Evolutionary conservation across 495 filamentous ascomycete species (phyloP), one percentile per base, ranked within the genome.

Genomic region (Aspergillus sclerotiicarbonarius): DNA sequence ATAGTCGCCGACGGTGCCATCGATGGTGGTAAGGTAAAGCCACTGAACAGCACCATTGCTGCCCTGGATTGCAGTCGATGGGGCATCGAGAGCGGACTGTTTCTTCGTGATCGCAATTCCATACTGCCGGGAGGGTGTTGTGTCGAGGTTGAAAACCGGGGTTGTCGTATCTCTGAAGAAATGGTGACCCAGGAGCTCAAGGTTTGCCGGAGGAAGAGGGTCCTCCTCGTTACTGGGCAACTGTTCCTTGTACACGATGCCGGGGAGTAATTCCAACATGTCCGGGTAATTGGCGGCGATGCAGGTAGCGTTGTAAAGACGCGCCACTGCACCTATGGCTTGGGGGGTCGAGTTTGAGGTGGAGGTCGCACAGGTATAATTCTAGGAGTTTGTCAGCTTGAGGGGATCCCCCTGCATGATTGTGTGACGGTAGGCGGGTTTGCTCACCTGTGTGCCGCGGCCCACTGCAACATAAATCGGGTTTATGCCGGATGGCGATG

Each of bases 251-350:
- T 72, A 74, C 15, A 67, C 68, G 29, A 75, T 59, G 57, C 64
- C 66, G 18, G 74, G 68, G 44, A 89, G 74, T 8, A 76, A 62
- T 53, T 76, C 55, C 51, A 92, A 72, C 8, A 93, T 72, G 51
- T 84, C 81, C 3, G 88, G 86, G 59, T 80, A 80, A 58, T 82
- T 77, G 32, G 84, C 78, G 8, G 89, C 88, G 25, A 90, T 66
- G 77, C 93, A 98, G 50, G 88, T 88, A 44, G 82, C 87, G 73
- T 98, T 89, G 85, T 87, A 97, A 59, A 98, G 90, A 21, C 80
- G 85, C 47, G 94, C 94, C 16, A 90, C 70, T 53, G 94, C 94
- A 58, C 94, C 94, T 41, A 80, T 68, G 16, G 84, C 71, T 5
- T 67, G 68, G n/a, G 93, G 93, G 0, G 72, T 67, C 0, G 84